phyloP scores from a whole-genome alignment of 2,329 filamentous ascomycete species.

The Fusarium heterosporum region DNA sequence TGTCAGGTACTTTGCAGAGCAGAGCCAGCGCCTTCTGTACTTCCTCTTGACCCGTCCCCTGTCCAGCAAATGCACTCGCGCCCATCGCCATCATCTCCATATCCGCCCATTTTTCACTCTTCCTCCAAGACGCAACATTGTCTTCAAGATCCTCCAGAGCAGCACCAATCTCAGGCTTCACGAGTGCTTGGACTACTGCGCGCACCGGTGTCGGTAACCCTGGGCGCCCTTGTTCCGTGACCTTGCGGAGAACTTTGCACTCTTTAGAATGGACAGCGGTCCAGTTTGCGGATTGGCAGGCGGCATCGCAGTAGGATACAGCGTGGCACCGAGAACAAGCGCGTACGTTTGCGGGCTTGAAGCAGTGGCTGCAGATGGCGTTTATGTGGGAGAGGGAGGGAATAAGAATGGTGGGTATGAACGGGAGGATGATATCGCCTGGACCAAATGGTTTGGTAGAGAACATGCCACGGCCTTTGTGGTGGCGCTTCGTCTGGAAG shows the following conservation, averaged over 20 bases:
- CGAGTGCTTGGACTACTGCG: slow-evolving; percentile 63
- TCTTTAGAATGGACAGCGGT: slow-evolving; percentile 63
- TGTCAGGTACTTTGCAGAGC: slow-evolving; percentile 64
- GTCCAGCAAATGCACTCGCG: slow-evolving; percentile 56
- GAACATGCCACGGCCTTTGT: slow-evolving; percentile 61
- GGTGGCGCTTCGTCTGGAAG: slow-evolving; percentile 46
- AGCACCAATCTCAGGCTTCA: slow-evolving; percentile 52
- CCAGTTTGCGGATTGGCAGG: slow-evolving; percentile 69
- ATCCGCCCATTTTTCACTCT: slow-evolving; percentile 57
- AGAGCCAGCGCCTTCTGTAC: slow-evolving; percentile 58
- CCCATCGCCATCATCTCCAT: slow-evolving; percentile 62
- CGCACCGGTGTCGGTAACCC: slow-evolving; percentile 66
- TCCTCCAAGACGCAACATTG: slow-evolving; percentile 57
- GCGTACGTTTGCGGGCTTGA: slow-evolving; percentile 48
- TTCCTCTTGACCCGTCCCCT: slow-evolving; percentile 51
- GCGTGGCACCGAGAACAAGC: slow-evolving; percentile 66
- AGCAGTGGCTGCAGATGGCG: slow-evolving; percentile 63
- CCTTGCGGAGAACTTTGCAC: slow-evolving; percentile 60
- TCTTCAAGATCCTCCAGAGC: slow-evolving; percentile 59
- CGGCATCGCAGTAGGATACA: slow-evolving; percentile 64
- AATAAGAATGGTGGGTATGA: slow-evolving; percentile 60
- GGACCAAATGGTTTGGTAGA: slow-evolving; percentile 58
- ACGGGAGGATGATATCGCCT: slow-evolving; percentile 60
- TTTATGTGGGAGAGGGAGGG: slow-evolving; percentile 58
- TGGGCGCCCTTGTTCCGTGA: slow-evolving; percentile 43